These are phyloP conservation scores for Sanghuangporus baumii DNA, from an alignment of 1,284 basidiomycete genomes.

Conservation along the genomic window DNA sequence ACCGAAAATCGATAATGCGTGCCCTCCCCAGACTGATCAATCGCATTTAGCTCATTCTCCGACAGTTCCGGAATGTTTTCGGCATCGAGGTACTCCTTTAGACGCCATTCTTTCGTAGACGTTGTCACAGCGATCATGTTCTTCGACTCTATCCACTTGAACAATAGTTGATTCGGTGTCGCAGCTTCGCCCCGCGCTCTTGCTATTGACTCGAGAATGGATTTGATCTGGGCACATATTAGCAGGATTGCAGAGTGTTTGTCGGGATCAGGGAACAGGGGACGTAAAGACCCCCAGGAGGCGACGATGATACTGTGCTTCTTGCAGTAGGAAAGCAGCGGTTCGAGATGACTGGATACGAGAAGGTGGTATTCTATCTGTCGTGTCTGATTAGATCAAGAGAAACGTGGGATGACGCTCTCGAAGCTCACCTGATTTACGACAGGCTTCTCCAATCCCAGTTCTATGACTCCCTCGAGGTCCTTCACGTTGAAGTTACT, in stretches of 20 bases:
- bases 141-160: constrained; percentile 57
- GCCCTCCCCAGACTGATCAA: neutral
- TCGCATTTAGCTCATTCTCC: constrained; percentile 46
- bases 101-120: constrained; percentile 60
- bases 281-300: constrained; percentile 60
- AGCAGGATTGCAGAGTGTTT: constrained; percentile 52
- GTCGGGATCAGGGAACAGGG: constrained; percentile 48
- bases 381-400: neutral
- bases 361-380: constrained; percentile 80
- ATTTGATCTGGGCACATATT: constrained; percentile 36
- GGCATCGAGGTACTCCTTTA: constrained; percentile 61
- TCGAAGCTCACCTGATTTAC: constrained; percentile 39
- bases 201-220: constrained; percentile 33
- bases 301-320: constrained; percentile 61
- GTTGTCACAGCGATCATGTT: constrained; percentile 64
- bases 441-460: constrained; percentile 36
- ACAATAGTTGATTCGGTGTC: constrained; percentile 47
- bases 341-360: constrained; percentile 51
- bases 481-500: constrained; percentile 69
- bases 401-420: neutral
- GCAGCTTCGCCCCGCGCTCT: constrained; percentile 31
- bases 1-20: neutral
- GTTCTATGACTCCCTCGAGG: constrained; percentile 39
- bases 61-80: constrained; percentile 52
- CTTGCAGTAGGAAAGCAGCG: constrained; percentile 49